phyloP scores from a whole-genome alignment of 163 green algal genomes.

The Scenedesmus sp. region DNA sequence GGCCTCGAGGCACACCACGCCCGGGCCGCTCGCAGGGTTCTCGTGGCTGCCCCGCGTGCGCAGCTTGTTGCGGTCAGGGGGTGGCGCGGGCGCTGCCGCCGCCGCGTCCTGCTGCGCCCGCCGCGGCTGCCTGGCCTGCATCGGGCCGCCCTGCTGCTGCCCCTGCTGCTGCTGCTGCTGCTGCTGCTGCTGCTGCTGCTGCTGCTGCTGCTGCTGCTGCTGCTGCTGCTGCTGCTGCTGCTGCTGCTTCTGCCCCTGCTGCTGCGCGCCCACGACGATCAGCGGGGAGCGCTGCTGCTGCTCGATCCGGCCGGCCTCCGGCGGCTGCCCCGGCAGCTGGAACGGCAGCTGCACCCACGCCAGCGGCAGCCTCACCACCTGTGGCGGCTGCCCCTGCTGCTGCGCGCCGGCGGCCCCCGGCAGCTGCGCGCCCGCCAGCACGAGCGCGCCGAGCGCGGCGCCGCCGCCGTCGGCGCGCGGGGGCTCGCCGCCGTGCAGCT shows the following conservation, averaged over 20 bases:
- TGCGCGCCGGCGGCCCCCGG: neutral
- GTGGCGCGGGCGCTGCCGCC: no score
- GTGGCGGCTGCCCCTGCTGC: constrained; percentile 21
- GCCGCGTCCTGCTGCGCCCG: neutral
- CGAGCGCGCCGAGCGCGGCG: constrained; percentile 1
- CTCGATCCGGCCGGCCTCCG: no score
- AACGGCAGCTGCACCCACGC: constrained; percentile 9
- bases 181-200: constrained; percentile 20
- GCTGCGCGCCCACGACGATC: neutral
- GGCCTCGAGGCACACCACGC: constrained; percentile 57
- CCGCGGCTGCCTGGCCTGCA: neutral
- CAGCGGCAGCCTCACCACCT: constrained; percentile 2
- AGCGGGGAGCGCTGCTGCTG: no score
- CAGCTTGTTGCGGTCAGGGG: constrained; percentile 36
- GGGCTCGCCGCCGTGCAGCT: neutral
- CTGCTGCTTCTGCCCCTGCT: constrained; percentile 19
- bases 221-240: constrained; percentile 19
- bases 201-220: constrained; percentile 16
- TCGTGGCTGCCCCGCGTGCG: constrained; percentile 5
- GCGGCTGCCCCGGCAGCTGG: no score
- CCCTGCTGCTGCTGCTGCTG: neutral
- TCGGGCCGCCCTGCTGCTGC: neutral
- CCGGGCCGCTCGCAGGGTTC: constrained; percentile 2
- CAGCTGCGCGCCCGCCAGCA: constrained; percentile 29
- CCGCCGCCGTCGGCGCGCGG: neutral